These are phyloP conservation scores for Ophiostoma novo-ulmi DNA, from an alignment of 2,329 filamentous ascomycete species.

Conservation along the genomic window DNA sequence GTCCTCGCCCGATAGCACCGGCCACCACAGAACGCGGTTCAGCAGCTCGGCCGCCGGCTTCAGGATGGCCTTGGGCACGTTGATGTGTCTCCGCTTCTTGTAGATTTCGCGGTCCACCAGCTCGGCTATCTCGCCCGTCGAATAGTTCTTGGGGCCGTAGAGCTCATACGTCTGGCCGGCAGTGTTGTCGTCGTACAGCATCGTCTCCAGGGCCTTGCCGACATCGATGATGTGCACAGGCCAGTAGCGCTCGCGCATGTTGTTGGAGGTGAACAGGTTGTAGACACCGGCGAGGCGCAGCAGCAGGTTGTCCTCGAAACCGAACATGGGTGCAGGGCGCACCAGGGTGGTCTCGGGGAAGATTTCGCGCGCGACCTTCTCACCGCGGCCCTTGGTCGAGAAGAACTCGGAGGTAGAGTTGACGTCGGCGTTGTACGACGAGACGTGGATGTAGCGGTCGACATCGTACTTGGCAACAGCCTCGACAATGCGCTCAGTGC, in stretches of 20 bases:
- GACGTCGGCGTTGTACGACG: slow-evolving; percentile 81
- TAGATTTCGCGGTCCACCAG: slow-evolving; percentile 89
- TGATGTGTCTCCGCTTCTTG: slow-evolving; percentile 85
- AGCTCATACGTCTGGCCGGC: slow-evolving; percentile 90
- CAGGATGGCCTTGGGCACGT: slow-evolving; percentile 74
- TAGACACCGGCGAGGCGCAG: slow-evolving; percentile 74
- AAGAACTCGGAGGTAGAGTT: slow-evolving; percentile 85
- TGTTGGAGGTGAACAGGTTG: slow-evolving; percentile 84
- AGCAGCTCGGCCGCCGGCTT: slow-evolving; percentile 69
- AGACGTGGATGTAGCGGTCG: slow-evolving; percentile 94
- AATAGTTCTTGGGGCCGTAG: slow-evolving; percentile 90
- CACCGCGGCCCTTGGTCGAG: slow-evolving; percentile 79
- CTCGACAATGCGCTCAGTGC: slow-evolving; percentile 84
- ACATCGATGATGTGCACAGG: slow-evolving; percentile 95
- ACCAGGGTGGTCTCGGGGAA: slow-evolving; percentile 98
- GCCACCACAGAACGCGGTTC: slow-evolving; percentile 88
- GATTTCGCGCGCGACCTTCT: slow-evolving; percentile 77
- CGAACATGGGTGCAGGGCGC: slow-evolving; percentile 86
- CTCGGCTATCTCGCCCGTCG: slow-evolving; percentile 76
- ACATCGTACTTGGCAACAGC: slow-evolving; percentile 97
- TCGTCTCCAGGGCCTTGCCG: slow-evolving; percentile 78
- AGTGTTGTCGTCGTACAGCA: slow-evolving; percentile 86
- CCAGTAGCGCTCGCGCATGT: slow-evolving; percentile 85
- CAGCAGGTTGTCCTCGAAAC: slow-evolving; percentile 88
- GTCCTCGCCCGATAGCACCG: slow-evolving; percentile 72